These are phyloP conservation scores for Excoecaria cochinchinensis DNA, from an alignment of 345 rosid species.

Conservation along the genomic window DNA sequence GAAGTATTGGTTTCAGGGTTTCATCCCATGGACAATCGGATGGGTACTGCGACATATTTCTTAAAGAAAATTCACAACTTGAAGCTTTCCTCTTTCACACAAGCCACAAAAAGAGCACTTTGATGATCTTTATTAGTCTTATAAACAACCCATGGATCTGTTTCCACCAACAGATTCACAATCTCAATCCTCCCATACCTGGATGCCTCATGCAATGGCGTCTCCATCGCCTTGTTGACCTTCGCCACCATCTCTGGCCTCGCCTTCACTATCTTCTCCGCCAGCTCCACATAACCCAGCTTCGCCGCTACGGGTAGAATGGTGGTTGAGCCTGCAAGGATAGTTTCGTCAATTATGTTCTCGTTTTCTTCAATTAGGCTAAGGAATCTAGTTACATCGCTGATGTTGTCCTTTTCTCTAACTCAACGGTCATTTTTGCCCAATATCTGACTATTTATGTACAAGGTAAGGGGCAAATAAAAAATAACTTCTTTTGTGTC, in stretches of 20 bases:
- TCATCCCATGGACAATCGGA: no score
- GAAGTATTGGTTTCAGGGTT: no score
- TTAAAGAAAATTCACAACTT: conserved; percentile 26
- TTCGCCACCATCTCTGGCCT: conserved; percentile 35
- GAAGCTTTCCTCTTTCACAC: conserved; percentile 34
- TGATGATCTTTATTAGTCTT: conserved; percentile 14
- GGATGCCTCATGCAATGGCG: conserved; percentile 49
- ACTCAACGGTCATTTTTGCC: no score
- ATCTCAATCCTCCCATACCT: conserved; percentile 39
- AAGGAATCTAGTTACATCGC: conserved; percentile 21
- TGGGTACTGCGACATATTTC: no score
- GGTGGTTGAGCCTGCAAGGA: conserved; percentile 26
- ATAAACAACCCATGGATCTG: conserved; percentile 22
- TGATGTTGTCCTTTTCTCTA: no score
- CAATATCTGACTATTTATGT: no score
- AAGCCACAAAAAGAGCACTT: conserved; percentile 31
- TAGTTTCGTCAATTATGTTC: conserved; percentile 12
- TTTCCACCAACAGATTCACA: conserved; percentile 33
- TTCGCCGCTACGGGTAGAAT: conserved; percentile 43
- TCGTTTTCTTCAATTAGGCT: conserved; percentile 22
- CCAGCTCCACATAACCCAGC: conserved; percentile 43
- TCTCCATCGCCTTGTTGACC: conserved; percentile 40
- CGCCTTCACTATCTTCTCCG: conserved; percentile 40
- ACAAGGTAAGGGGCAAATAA: no score
- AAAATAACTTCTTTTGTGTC: no score